Conservation (phyloP, 2,329 filamentous ascomycete genomes). For the Sclerotinia trifoliorum region DNA sequence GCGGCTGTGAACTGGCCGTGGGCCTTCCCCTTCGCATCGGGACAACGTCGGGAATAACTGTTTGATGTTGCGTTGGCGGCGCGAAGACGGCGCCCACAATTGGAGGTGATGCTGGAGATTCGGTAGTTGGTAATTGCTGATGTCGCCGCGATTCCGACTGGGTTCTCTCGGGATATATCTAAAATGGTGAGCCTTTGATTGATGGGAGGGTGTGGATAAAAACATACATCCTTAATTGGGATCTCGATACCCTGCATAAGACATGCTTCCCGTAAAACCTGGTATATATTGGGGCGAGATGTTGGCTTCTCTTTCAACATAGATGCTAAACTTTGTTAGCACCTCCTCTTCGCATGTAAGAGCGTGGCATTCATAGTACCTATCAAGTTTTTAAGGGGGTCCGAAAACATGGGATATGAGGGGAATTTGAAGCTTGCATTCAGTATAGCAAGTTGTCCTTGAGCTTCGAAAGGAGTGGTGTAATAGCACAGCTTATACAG, state of each 20-base stretch:
- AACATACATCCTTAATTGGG: slow-evolving; percentile 81
- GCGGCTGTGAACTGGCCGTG: slow-evolving; percentile 49
- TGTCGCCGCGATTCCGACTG: slow-evolving; percentile 61
- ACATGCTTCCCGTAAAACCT: slow-evolving; percentile 84
- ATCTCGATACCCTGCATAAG: slow-evolving; percentile 83
- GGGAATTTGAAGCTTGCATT: slow-evolving; percentile 95
- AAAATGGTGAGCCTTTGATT: slow-evolving; percentile 23
- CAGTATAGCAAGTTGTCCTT: slow-evolving; percentile 93
- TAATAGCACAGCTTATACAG: slow-evolving; percentile 99
- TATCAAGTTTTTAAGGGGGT: slow-evolving; percentile 84
- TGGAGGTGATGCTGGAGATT: slow-evolving; percentile 52
- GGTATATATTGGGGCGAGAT: slow-evolving; percentile 84
- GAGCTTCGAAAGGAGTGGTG: slow-evolving; percentile 96
- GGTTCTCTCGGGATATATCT: slow-evolving; percentile 70
- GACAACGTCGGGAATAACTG: slow-evolving; percentile 80
- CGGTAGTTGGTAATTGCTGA: slow-evolving; percentile 57
- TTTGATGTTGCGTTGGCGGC: slow-evolving; percentile 67
- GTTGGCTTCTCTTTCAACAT: slow-evolving; percentile 85
- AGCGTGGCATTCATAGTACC: slow-evolving; percentile 52
- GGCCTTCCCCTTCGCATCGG: slow-evolving; percentile 91
- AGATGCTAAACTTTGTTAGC: slow-evolving; percentile 55
- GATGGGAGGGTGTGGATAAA: slow-evolving; percentile 4
- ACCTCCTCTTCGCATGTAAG: not conserved
- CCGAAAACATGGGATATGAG: slow-evolving; percentile 83
- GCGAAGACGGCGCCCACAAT: slow-evolving; percentile 79